phyloP scores from a whole-genome alignment of 768 basidiomycete species.

The Lyophyllum decastes region DNA sequence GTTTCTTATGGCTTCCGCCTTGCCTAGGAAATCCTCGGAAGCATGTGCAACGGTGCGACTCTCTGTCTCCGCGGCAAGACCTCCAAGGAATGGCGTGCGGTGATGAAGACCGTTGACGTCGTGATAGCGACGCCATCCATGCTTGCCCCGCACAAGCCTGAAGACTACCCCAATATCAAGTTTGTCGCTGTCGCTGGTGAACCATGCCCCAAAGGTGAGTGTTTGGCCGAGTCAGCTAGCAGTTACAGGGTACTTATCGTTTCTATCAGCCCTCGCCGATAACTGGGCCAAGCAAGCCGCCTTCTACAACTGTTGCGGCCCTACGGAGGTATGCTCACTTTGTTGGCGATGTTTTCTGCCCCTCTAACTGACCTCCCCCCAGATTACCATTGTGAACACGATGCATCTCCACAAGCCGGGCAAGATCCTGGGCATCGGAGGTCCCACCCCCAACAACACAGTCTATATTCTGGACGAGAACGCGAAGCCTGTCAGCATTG shows the following conservation, averaged over 20 bases:
- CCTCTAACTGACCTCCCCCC: background rate
- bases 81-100: conserved; percentile 47
- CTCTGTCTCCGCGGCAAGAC: conserved; percentile 55
- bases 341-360: background rate
- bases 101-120: conserved; percentile 50
- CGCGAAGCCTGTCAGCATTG: conserved; percentile 33
- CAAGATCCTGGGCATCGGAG: conserved; percentile 42
- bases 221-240: background rate
- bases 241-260: background rate
- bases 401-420: conserved; percentile 43
- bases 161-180: conserved; percentile 51
- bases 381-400: conserved; percentile 57
- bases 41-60: conserved; percentile 51
- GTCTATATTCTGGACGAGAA: conserved; percentile 40
- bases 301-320: conserved; percentile 55
- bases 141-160: conserved; percentile 46
- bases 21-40: conserved; percentile 55
- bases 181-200: conserved; percentile 53
- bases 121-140: conserved; percentile 58
- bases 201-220: conserved; percentile 47
- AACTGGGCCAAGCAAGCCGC: conserved; percentile 39
- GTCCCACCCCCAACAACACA: conserved; percentile 50
- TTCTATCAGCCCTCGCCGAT: conserved; percentile 33
- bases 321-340: conserved; percentile 41
- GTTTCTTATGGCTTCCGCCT: conserved; percentile 32